Evolutionary conservation across 805 yeast genomes (phyloP).

Genomic region (Yarrowia bubula): DNA sequence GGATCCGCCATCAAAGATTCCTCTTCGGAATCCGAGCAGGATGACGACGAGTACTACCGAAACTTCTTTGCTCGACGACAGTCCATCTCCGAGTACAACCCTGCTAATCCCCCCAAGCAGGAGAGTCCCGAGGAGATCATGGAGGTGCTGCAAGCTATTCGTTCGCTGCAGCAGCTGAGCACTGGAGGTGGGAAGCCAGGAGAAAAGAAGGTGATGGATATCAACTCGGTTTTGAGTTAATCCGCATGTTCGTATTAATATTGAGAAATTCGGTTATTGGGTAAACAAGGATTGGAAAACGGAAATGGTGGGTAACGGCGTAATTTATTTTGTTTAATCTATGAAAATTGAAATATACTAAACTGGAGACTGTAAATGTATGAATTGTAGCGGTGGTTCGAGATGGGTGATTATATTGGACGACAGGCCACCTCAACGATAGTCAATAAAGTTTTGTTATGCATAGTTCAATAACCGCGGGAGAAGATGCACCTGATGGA

Average conservation of each 20-base stretch:
- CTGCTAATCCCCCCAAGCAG: conserved; percentile 25
- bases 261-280: not conserved
- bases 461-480: too few relatives aligned
- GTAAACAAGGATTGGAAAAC: not conserved
- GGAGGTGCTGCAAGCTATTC: conserved; percentile 44
- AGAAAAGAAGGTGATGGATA: conserved; percentile 22
- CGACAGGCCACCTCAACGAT: too few relatives aligned
- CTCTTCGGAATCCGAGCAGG: conserved; percentile 17
- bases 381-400: not conserved
- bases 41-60: conserved; percentile 21
- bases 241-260: not conserved
- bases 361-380: not conserved
- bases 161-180: conserved; percentile 44
- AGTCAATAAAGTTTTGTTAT: too few relatives aligned
- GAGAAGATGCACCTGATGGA: too few relatives aligned
- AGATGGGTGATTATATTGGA: too few relatives aligned
- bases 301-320: conserved; percentile 12
- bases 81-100: conserved; percentile 25
- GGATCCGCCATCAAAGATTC: conserved; percentile 7
- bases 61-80: conserved; percentile 24
- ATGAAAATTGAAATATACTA: not conserved
- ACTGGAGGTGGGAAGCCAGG: conserved; percentile 31
- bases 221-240: conserved; percentile 15
- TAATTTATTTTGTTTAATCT: conserved; percentile 12
- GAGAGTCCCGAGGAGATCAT: conserved; percentile 41